Base-by-base conservation (phyloP, 2,329 filamentous ascomycete species). In the Apiospora phragmitis region DNA sequence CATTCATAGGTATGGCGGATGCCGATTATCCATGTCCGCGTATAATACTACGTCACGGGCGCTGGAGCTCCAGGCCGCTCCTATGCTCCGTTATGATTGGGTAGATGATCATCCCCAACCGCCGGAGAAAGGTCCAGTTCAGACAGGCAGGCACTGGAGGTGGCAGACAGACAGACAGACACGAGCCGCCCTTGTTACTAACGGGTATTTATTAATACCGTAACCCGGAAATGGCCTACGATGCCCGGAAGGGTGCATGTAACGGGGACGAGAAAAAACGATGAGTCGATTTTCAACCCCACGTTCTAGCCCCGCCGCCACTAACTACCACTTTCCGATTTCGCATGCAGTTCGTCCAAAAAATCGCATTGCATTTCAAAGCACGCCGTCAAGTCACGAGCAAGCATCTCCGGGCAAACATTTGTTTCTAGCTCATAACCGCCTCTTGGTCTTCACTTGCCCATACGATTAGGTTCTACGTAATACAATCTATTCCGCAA, bases 291-390 rank as follows among this genome's bases (percentile, higher is more conserved):
- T 47, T 62, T 18, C 29, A 62, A 62, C 55, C 55, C 55, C 55
- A 62, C 55, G 55, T 62, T 62, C 4, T 38, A 47, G 67, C 67
- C 67, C 67, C 67, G 67, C 67, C 67, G 32, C 67, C 67, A 68
- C 67, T 51, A 45, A 32, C 35, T 8, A 38, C 21, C 65, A 32
- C 32, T 51, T 32, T 29, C 71, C 71, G 71, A 72, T 72, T 41
- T 72, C 71, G 71, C 71, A 69, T 59, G 38, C 38, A 59, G 26
- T 26, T 12, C 29, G 65, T n/a, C 70, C 70, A 70, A 70, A 71
- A 70, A 68, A 24, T 68, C 45, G 66, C 71, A 49, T 69, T 70
- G 71, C 62, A 72, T 72, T 72, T 72, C 71, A 72, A 72, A 72
- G 69, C 71, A 72, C 14, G 26, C 65, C 65, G 55, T 45, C 65